Percentiles rank a stretch among this genome's conserved stretches.
Conservation (phyloP, 441 rosid genomes). For the Erodium trifolium region DNA sequence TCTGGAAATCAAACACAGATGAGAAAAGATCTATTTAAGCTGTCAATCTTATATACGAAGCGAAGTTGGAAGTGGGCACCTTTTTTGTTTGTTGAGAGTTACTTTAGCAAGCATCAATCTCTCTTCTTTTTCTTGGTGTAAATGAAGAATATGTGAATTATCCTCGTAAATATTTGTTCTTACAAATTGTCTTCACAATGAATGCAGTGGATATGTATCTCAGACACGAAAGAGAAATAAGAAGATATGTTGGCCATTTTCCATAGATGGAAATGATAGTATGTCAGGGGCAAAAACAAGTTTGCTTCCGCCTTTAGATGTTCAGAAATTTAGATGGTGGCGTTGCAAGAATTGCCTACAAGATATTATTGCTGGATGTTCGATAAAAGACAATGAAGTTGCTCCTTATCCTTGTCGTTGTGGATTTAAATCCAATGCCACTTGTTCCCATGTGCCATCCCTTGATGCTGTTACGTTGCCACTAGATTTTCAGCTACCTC, state of each 20-base stretch:
- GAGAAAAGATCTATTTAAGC: too few species aligned
- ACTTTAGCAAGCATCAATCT: background rate
- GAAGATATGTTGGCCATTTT: slow-evolving; percentile 71
- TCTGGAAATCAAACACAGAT: too few species aligned
- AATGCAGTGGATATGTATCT: slow-evolving; percentile 74
- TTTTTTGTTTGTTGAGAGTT: background rate
- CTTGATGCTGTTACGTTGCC: slow-evolving; percentile 25
- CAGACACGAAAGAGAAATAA: slow-evolving; percentile 52
- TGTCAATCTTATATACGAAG: too few species aligned
- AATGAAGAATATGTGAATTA: slow-evolving; percentile 4
- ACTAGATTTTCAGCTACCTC: slow-evolving; percentile 28
- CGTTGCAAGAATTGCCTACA: slow-evolving; percentile 46
- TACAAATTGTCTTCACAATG: slow-evolving; percentile 13
- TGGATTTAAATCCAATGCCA: slow-evolving; percentile 27
- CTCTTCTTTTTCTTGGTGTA: background rate
- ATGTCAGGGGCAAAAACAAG: slow-evolving; percentile 29
- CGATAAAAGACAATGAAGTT: slow-evolving; percentile 23
- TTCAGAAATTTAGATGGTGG: slow-evolving; percentile 69
- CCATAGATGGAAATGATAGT: slow-evolving; percentile 28
- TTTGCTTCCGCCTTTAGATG: slow-evolving; percentile 51
- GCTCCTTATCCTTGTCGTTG: slow-evolving; percentile 16
- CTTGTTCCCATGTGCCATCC: slow-evolving; percentile 27
- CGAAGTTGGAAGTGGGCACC: background rate
- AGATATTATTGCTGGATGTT: slow-evolving; percentile 28
- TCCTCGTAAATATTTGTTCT: slow-evolving; percentile 12